Evolutionary conservation across 768 basidiomycete species (phyloP).

Genomic region (Termitomyces sp.): DNA sequence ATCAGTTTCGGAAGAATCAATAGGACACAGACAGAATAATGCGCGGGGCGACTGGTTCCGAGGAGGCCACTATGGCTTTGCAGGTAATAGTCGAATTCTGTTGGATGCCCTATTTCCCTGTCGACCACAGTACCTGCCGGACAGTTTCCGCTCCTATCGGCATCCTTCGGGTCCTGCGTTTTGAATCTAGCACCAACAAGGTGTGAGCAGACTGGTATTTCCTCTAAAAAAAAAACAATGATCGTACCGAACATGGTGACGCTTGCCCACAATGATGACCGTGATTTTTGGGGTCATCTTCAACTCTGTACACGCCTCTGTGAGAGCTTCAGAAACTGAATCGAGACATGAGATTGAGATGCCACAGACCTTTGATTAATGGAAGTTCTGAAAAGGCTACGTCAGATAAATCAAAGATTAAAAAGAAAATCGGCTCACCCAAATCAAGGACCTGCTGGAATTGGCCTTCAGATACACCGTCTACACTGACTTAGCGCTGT

Average conservation of each 20-base stretch:
- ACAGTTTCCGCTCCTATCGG: slow-evolving; percentile 70
- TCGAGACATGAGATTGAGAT: neutral
- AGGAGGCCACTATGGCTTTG: slow-evolving; percentile 76
- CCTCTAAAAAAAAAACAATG: neutral
- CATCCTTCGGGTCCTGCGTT: slow-evolving; percentile 32
- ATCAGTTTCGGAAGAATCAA: neutral
- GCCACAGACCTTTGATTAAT: slow-evolving; percentile 49
- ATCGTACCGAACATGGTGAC: slow-evolving; percentile 46
- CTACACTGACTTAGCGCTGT: slow-evolving; percentile 26
- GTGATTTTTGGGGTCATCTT: slow-evolving; percentile 68
- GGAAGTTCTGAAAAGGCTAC: slow-evolving; percentile 47
- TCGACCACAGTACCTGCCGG: slow-evolving; percentile 81
- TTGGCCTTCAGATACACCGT: slow-evolving; percentile 52
- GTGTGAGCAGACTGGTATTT: neutral
- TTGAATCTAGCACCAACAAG: slow-evolving; percentile 29
- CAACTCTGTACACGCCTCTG: slow-evolving; percentile 63
- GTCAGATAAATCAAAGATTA: neutral
- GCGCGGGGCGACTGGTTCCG: slow-evolving; percentile 61
- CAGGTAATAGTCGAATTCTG: slow-evolving; percentile 77
- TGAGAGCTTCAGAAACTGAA: neutral
- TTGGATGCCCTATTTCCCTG: slow-evolving; percentile 63
- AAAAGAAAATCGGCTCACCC: slow-evolving; percentile 36
- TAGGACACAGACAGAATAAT: slow-evolving; percentile 41
- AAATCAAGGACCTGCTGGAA: slow-evolving; percentile 50
- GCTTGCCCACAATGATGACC: slow-evolving; percentile 77